Evolutionary conservation across 345 rosid species (phyloP), one percentile per base, ranked within the genome.

Genomic region (Geranium rotundifolium): DNA sequence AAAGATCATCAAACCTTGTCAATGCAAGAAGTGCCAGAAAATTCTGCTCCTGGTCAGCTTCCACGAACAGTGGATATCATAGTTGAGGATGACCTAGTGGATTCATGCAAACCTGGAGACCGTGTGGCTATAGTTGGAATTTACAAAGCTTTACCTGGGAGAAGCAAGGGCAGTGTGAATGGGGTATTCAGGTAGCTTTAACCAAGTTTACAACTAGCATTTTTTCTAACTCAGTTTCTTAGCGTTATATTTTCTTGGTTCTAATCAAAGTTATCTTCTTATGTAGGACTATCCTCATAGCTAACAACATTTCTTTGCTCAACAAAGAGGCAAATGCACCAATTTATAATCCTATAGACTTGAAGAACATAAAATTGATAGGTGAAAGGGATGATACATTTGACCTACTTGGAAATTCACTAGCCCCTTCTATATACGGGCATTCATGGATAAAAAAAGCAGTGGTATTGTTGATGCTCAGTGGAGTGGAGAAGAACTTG

Each of bases 41-140:
- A 90, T 67, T 80, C 99, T 81, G 97, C 99, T 76, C 99, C 99
- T 67, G 99, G 99, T 73, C 99, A 93, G 79, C 96, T 93, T 72
- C 99, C 99, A 60, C 84, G 99, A 54, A 88, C 96, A 0, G 96
- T 93, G 60, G 99, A 93, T 82, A 79, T 85, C 66, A 86, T 93
- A 61, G 90, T 86, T 65, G 99, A 93, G 83, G 99, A 93, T 71
- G 97, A 93, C 73, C 72, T 93, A 71, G 97, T 93, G 74, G 99
- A 93, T 73, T 83, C 88, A 56, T 93, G 99, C 72, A 93, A 93
- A 75, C 99, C 97, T 58, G 99, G 99, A 71, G 99, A 93, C 74
- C 86, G 99, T 57, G 99, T 93, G 67, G 85, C 96, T 49, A 76
- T 90, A 69, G 90, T 86, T 0, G 99, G 99, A 6, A 73, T 86